Base-by-base conservation (phyloP, 352 stramenopile species). In the Nothophytophthora sp. region DNA sequence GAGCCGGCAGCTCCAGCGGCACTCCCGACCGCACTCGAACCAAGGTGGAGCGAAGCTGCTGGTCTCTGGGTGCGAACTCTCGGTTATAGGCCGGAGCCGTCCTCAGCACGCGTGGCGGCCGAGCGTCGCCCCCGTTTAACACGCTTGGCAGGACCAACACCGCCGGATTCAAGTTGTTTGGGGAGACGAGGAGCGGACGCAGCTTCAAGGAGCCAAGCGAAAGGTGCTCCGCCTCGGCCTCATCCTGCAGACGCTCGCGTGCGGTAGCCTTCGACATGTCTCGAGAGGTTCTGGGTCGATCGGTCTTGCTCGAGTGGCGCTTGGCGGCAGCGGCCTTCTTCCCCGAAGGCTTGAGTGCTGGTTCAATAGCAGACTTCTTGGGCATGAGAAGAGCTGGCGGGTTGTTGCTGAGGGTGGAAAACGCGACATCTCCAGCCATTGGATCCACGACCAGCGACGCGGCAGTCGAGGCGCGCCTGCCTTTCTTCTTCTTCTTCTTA, bases 1-100 rank as follows among this genome's bases (percentile, higher is more conserved):
- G 25, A 15, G 13, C 36, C 16, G 64, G 64, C 4, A 79, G 52
- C 19, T 78, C 72, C n/a, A n/a, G n/a, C n/a, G n/a, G n/a, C n/a
- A n/a, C n/a, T n/a, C n/a, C n/a, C 1, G 51, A 63, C 11, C 55
- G 45, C 3, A 71, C 42, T 35, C 57, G 61, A 4, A 29, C 35
- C 4, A 70, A 41, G 13, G 53, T 71, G 23, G 58, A 61, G 11
- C 41, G 52, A 2, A 39, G n/a, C 25, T 52, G 48, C 0, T 52
- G 27, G 15, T 63, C 59, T 3, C 36, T n/a, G 2, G 6, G 22
- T 4, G 43, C 39, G 16, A 33, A 42, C 1, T 60, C 32, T 29
- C 49, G 45, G 10, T 56, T 49, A 12, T 46, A 55, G 10, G 25
- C 34, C 30, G 59, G 64, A 16, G 64, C 63, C 15, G 59, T 67